Base-by-base conservation (phyloP, 2,329 filamentous ascomycete genomes). In the Sporothrix variecibatus region DNA sequence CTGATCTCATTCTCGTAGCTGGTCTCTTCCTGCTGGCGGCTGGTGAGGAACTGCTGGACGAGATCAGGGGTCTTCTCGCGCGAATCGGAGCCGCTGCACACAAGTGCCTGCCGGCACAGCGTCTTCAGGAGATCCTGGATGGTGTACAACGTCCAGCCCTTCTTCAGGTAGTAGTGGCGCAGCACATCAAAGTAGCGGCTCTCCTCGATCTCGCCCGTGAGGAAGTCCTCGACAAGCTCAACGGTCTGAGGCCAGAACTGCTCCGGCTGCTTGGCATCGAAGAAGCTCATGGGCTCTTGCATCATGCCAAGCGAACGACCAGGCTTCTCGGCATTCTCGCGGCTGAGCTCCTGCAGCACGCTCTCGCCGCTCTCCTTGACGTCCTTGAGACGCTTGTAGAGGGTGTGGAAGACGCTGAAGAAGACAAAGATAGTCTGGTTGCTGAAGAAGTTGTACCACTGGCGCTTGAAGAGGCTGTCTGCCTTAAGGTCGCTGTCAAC, bases 21-120 rank as follows among this genome's bases (percentile, higher is more conserved):
- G 0, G 94, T 97, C 80, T 94, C 92, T 23, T 95, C 93, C 80
- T 91, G 92, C 71, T 93, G 89, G 4, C 95, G 91, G 81, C 94
- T 94, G 77, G 89, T 89, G 80, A 94, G 90, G 84, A 97, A 99
- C 70, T 97, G 89, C 76, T 94, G 91, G 78, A 97, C 92, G 75
- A 99, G 92, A 75, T 98, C 95, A 5, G 93, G 90, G 51, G 94
- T 97, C 87, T 96, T 97, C 81, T 99, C 96, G 84, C 97, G 97
- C 65, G 90, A 88, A 78, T 99, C 96, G 2, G 90, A 90, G 79
- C 91, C 94, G 80, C 95, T 93, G 81, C 97, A 94, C n/a, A 89
- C 89, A 23, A 94, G 87, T 31, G 93, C 94, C 74, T 95, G 92
- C 74, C 94, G 92, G 74, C 92, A 92, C 53, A 98, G 89, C 0